Evolutionary conservation across 2,329 filamentous ascomycete species (phyloP), one percentile per base, ranked within the genome.

Genomic region (Immersiporthe knoxdaviesiana): DNA sequence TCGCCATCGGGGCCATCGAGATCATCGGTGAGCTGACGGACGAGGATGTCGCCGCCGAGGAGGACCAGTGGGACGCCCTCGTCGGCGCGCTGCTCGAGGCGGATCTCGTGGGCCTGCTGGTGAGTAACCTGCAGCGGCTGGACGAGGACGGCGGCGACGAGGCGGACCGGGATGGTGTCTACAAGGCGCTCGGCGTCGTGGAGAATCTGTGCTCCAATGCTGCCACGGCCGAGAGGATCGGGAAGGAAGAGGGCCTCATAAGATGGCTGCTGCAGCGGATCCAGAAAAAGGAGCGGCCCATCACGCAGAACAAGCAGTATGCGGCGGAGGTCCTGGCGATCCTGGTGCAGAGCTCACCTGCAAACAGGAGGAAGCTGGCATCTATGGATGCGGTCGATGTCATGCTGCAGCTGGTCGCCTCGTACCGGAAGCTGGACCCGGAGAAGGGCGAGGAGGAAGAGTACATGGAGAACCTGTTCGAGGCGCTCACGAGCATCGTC

Each of bases 221-320:
- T 37, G 79, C 86, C 2, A 86, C 92, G 18, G 90, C 92, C 1
- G 91, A 94, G 72, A 88, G 85, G 54, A 89, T 98, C 63, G 92
- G 90, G 4, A 82, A 86, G 70, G 88, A 95, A 70, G 87, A 88
- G 7, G 83, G 82, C 10, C 82, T 97, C 0, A 77, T 97, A 10
- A 82, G 86, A 59, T 98, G 93, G 93, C 85, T 99, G 2, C 82
- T 97, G 47, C 81, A 85, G 63, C 88, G 96, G 63, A 91, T 93
- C 71, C 89, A 91, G 73, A 85, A 91, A 73, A 85, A 84, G 68
- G 85, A 86, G 64, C 82, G 82, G 4, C 83, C 84, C 0, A 88
- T 97, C 0, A 85, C 88, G 6, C 96, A 99, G 77, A 99, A 99
- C 78, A 97, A 96, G 78, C 95, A 97, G 78, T 99, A 98, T 78